phyloP scores from a whole-genome alignment of 768 basidiomycete genomes.

The Butyriboletus loyo region DNA sequence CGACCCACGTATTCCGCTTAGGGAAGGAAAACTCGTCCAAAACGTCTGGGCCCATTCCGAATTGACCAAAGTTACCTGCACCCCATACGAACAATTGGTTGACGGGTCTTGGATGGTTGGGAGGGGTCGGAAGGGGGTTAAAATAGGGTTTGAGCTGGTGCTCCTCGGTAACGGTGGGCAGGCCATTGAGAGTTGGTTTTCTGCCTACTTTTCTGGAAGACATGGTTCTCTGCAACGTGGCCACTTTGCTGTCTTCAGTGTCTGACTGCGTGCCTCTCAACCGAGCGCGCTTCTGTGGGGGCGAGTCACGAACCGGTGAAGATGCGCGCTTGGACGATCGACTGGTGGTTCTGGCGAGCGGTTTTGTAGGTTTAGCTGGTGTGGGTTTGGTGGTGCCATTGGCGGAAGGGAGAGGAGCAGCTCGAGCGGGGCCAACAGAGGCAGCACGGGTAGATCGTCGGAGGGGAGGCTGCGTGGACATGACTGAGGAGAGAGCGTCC shows the following conservation, averaged over 20 bases:
- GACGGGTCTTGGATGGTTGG: conserved; percentile 57
- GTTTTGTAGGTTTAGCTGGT: conserved; percentile 35
- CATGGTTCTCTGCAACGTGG: conserved; percentile 24
- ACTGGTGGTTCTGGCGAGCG: conserved; percentile 20
- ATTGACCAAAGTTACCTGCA: conserved; percentile 91
- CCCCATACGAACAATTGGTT: conserved; percentile 85
- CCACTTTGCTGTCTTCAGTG: conserved; percentile 38
- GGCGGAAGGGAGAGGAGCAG: conserved; percentile 29
- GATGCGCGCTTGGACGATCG: conserved; percentile 47
- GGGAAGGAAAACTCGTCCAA: conserved; percentile 76
- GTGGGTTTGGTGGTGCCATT: conserved; percentile 34
- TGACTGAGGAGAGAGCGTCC: conserved; percentile 7
- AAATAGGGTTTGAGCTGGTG: conserved; percentile 53
- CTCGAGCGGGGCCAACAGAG: conserved; percentile 39
- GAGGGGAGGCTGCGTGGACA: conserved; percentile 36
- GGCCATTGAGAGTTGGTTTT: conserved; percentile 31
- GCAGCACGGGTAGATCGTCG: conserved; percentile 54
- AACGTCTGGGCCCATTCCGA: conserved; percentile 80
- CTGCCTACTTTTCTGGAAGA: conserved; percentile 27
- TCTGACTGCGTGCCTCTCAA: conserved; percentile 37
- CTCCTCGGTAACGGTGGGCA: conserved; percentile 30
- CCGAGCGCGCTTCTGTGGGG: conserved; percentile 46
- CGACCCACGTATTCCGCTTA: conserved; percentile 72
- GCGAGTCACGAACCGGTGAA: conserved; percentile 46
- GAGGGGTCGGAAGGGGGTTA: conserved; percentile 62